A percentile compares a stretch with the other conserved stretches of the same genome.
Conservation (phyloP, 306 rosid genomes). For the Castanea sativa region DNA sequence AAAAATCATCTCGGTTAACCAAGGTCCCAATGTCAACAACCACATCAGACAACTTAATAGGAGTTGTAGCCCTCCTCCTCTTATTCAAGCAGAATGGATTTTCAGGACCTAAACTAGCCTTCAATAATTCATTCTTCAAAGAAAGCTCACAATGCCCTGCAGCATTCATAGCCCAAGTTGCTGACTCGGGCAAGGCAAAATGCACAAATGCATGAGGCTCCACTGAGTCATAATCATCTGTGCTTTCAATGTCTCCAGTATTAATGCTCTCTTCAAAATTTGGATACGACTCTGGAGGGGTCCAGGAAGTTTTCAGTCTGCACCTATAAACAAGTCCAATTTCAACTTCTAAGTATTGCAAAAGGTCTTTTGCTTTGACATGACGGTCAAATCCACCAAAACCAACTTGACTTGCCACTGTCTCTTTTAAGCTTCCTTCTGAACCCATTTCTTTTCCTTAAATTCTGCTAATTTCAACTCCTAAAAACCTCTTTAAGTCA, state of each 20-base stretch:
- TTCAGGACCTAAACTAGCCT: conserved; percentile 60
- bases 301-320: conserved; percentile 79
- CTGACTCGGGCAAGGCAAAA: conserved; percentile 50
- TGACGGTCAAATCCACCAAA: conserved; percentile 67
- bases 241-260: conserved; percentile 7
- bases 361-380: conserved; percentile 53
- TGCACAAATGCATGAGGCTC: conserved; percentile 89
- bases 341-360: conserved; percentile 44
- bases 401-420: conserved; percentile 70
- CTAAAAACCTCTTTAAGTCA: background rate
- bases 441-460: conserved; percentile 44
- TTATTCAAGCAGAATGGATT: conserved; percentile 50
- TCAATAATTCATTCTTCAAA: conserved; percentile 38
- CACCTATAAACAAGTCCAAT: conserved; percentile 70
- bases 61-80: conserved; percentile 60
- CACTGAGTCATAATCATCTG: conserved; percentile 48
- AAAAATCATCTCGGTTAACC: conserved; percentile 43
- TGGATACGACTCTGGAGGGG: conserved; percentile 73
- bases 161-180: conserved; percentile 40
- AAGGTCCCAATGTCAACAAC: conserved; percentile 67
- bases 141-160: conserved; percentile 46
- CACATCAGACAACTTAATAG: conserved; percentile 65
- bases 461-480: conserved; percentile 23
- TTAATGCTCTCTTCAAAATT: conserved; percentile 35
- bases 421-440: conserved; percentile 31